These are phyloP conservation scores for Rhizopus sp. DNA, from an alignment of 371 early-diverging fungal species.

Conservation along the genomic window DNA sequence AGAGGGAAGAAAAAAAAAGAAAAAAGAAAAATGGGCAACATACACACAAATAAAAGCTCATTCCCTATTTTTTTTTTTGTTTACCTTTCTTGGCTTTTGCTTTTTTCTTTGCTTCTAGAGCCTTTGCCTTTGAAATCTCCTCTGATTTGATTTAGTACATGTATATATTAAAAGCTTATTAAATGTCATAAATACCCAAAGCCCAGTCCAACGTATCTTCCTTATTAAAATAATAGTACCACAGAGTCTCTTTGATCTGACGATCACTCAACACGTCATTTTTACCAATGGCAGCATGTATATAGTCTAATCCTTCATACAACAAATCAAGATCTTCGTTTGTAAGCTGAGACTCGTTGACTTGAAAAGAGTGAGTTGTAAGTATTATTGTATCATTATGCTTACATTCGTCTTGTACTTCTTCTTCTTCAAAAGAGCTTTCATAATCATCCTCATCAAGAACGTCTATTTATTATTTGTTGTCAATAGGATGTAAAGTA, in stretches of 20 bases:
- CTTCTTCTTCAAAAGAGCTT: slow-evolving; percentile 57
- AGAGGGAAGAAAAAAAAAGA: slow-evolving; percentile 1
- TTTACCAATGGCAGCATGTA: slow-evolving; percentile 57
- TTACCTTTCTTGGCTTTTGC: slow-evolving; percentile 33
- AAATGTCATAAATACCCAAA: slow-evolving; percentile 44
- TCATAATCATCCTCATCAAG: slow-evolving; percentile 65
- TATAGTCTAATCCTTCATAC: slow-evolving; percentile 53
- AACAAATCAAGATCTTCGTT: slow-evolving; percentile 54
- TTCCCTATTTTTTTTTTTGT: not conserved
- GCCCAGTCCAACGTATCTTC: slow-evolving; percentile 60
- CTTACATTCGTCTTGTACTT: not conserved
- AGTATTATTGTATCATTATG: not conserved
- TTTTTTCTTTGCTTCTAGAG: slow-evolving; percentile 48
- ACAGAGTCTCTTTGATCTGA: slow-evolving; percentile 68
- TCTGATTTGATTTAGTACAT: slow-evolving; percentile 25
- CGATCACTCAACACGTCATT: slow-evolving; percentile 43
- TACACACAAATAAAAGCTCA: not conserved
- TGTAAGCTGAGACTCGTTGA: slow-evolving; percentile 38
- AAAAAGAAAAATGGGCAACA: slow-evolving; percentile 1
- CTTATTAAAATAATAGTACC: slow-evolving; percentile 66
- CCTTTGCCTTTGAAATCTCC: slow-evolving; percentile 34
- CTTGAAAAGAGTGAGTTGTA: slow-evolving; percentile 13
- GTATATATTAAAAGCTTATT: slow-evolving; percentile 6
- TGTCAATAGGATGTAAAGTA: not conserved
- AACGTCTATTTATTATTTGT: slow-evolving; percentile 45